Percentiles rank a stretch among this genome's conserved stretches.
Evolutionary conservation across 192 early-diverging fungal genomes (phyloP).

Genomic region (Paraglomus occultum): DNA sequence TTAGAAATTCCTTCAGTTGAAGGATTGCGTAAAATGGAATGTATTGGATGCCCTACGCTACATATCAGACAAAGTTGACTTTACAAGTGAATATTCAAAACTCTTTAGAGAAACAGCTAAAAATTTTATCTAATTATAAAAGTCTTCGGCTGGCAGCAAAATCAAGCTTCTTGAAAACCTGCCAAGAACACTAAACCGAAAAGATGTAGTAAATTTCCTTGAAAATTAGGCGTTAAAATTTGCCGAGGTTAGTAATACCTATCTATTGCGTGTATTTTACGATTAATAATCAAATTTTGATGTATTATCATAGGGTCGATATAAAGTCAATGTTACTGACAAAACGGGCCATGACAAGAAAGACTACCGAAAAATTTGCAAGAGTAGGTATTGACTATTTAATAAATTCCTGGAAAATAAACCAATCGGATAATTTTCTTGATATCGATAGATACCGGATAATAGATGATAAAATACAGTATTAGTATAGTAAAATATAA

Average conservation of each 20-base stretch:
- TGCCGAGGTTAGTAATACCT: conserved; percentile 15
- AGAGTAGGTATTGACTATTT: conserved; percentile 26
- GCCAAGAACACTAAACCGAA: conserved; percentile 21
- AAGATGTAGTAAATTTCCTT: conserved; percentile 23
- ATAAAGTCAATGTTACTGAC: conserved; percentile 24
- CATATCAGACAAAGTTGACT: conserved; percentile 19
- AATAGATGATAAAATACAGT: too few species aligned
- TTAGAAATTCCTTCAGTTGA: conserved; percentile 20
- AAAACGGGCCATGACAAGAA: conserved; percentile 21
- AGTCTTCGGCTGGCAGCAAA: conserved; percentile 18
- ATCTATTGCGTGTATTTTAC: conserved; percentile 16
- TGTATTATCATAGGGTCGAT: conserved; percentile 25
- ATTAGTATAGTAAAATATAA: too few species aligned
- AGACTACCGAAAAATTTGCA: conserved; percentile 24
- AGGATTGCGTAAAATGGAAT: conserved; percentile 22
- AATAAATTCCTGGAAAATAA: conserved; percentile 13
- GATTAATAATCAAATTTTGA: conserved; percentile 18
- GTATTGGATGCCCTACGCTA: conserved; percentile 15
- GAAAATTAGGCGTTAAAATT: conserved; percentile 26
- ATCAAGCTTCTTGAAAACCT: conserved; percentile 31
- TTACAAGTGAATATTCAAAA: conserved; percentile 30
- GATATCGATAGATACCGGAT: too few species aligned
- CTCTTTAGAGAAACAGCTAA: conserved; percentile 22
- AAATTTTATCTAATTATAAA: conserved; percentile 28
- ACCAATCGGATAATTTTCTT: conserved; percentile 25